phyloP scores from a whole-genome alignment of 1,284 basidiomycete genomes.

The Albatrellus sp. region DNA sequence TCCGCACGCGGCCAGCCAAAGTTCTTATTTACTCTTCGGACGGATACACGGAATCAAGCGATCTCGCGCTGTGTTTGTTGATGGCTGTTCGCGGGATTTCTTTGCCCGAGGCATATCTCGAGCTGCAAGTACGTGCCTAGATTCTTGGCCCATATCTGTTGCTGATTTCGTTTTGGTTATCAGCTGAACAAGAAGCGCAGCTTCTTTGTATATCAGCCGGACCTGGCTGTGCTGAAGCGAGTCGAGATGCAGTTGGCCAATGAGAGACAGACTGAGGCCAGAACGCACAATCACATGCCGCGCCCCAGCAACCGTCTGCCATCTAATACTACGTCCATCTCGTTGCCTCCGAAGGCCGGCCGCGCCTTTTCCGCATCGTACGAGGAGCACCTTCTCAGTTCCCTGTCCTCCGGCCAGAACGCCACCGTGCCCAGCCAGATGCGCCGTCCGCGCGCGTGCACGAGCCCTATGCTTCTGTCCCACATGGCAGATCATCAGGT shows the following conservation, averaged over 20 bases:
- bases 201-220: conserved; percentile 88
- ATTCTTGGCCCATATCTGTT: background rate
- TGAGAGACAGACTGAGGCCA: conserved; percentile 18
- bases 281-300: conserved; percentile 1
- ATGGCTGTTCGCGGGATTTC: conserved; percentile 68
- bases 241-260: conserved; percentile 55
- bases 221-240: conserved; percentile 64
- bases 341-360: background rate
- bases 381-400: conserved; percentile 5
- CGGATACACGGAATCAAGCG: conserved; percentile 84
- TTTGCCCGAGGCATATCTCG: conserved; percentile 84
- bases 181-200: conserved; percentile 48
- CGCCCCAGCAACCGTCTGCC: conserved; percentile 7
- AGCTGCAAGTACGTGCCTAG: conserved; percentile 41
- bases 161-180: conserved; percentile 15
- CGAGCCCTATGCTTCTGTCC: conserved; percentile 51
- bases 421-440: background rate
- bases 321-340: background rate
- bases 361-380: conserved; percentile 10
- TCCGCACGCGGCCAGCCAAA: conserved; percentile 48
- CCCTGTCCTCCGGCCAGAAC: conserved; percentile 11
- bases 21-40: conserved; percentile 68
- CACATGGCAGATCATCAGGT: conserved; percentile 59
- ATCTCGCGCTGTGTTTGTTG: conserved; percentile 78
- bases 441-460: conserved; percentile 52